Evolutionary conservation across 192 early-diverging fungal genomes (phyloP).

Genomic region (Dispira simplex): DNA sequence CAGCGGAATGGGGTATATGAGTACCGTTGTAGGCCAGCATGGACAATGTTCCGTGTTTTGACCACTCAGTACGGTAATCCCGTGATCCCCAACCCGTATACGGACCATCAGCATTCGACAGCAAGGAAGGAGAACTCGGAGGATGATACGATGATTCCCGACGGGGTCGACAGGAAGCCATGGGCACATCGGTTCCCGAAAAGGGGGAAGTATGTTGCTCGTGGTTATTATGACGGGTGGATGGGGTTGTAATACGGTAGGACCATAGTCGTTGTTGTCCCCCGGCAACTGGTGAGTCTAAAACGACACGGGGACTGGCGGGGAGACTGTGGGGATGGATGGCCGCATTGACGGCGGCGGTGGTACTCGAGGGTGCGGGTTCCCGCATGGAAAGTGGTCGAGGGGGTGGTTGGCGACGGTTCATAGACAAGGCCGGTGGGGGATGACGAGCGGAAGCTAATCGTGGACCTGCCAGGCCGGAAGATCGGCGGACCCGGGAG

Average conservation of each 20-base stretch:
- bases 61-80: neutral
- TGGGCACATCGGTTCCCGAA: neutral
- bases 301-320: neutral
- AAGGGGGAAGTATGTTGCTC: too few species aligned
- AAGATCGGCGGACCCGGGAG: too few species aligned
- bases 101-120: neutral
- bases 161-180: neutral
- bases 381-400: neutral
- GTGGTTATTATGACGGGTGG: too few species aligned
- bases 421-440: conserved; percentile 2
- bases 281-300: too few species aligned
- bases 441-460: neutral
- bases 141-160: neutral
- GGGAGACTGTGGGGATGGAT: neutral
- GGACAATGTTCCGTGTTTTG: neutral
- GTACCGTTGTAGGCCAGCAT: neutral
- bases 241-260: too few species aligned
- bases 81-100: neutral
- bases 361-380: too few species aligned
- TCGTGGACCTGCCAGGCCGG: too few species aligned
- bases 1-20: neutral
- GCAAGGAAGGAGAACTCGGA: neutral
- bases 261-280: too few species aligned
- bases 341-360: neutral
- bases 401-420: conserved; percentile 9